Evolutionary conservation across 2,329 filamentous ascomycete species (phyloP).

Genomic region (Chaetomiaceae sp.): DNA sequence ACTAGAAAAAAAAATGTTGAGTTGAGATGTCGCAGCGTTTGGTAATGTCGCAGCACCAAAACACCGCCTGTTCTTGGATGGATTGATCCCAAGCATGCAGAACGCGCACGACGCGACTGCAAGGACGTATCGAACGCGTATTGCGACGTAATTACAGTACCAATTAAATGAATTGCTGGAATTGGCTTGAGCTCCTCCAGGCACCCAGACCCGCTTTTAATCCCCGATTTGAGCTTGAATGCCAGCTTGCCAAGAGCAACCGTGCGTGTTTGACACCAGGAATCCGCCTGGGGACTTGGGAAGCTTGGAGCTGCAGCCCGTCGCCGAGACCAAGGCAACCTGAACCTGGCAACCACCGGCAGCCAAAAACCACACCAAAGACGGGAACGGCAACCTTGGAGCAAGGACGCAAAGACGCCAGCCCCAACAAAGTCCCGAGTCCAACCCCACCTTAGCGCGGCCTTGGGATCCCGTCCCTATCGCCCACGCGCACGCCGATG

Average conservation of each 20-base stretch:
- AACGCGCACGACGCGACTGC: constrained; percentile 16
- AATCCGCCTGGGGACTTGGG: too few relatives aligned
- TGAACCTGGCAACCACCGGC: too few relatives aligned
- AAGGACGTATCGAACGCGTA: background rate
- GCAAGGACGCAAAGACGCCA: background rate
- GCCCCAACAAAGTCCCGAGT: background rate
- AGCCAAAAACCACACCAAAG: background rate
- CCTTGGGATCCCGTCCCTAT: background rate
- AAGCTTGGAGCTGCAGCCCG: background rate
- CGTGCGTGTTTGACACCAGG: background rate
- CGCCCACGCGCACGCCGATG: background rate
- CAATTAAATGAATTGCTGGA: background rate
- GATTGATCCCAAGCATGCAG: too few relatives aligned
- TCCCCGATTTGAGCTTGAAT: background rate
- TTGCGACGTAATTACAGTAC: too few relatives aligned
- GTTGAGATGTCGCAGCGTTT: too few relatives aligned
- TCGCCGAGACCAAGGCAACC: background rate
- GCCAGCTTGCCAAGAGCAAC: constrained; percentile 2
- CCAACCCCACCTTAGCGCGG: background rate
- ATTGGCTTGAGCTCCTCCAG: constrained; percentile 3
- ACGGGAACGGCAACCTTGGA: too few relatives aligned
- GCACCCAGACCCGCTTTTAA: background rate
- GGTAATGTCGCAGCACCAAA: too few relatives aligned
- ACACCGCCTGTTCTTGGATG: too few relatives aligned
- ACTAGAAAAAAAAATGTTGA: too few relatives aligned